Conservation (phyloP, 2,329 filamentous ascomycete genomes). For the Sporothrix mexicana region DNA sequence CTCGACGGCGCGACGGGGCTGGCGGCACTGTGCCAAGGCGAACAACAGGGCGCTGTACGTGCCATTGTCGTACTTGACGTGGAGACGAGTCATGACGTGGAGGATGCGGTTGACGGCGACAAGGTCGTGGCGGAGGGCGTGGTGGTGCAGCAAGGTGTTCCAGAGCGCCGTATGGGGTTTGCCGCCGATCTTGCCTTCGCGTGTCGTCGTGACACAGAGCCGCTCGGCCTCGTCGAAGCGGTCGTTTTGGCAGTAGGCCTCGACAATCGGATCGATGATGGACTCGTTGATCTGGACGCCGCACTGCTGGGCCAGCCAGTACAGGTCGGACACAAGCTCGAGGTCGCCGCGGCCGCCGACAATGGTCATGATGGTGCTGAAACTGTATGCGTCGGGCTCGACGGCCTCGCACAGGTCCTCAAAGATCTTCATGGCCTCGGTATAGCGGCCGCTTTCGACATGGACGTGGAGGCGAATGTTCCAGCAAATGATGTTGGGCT, state of each 20-base stretch:
- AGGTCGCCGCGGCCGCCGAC: slow-evolving; percentile 75
- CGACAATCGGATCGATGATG: slow-evolving; percentile 69
- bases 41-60: slow-evolving; percentile 59
- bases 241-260: slow-evolving; percentile 68
- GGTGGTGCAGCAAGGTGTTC: slow-evolving; percentile 76
- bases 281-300: slow-evolving; percentile 57
- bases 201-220: slow-evolving; percentile 63
- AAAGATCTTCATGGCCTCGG: slow-evolving; percentile 69
- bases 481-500: slow-evolving; percentile 68
- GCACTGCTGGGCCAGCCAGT: slow-evolving; percentile 61
- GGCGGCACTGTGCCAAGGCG: slow-evolving; percentile 56
- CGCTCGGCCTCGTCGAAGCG: slow-evolving; percentile 61
- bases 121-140: slow-evolving; percentile 66
- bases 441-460: slow-evolving; percentile 67
- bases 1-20: slow-evolving; percentile 57
- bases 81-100: slow-evolving; percentile 54
- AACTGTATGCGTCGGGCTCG: slow-evolving; percentile 67
- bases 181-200: slow-evolving; percentile 53
- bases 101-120: slow-evolving; percentile 56
- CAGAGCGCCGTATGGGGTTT: slow-evolving; percentile 65
- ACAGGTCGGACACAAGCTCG: slow-evolving; percentile 68
- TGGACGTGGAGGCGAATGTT: slow-evolving; percentile 79
- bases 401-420: slow-evolving; percentile 59
- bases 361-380: slow-evolving; percentile 75
- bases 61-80: slow-evolving; percentile 55